Percentiles rank a stretch among this genome's conserved stretches.
These are phyloP conservation scores for Dichomitus squalens DNA, from an alignment of 1,284 basidiomycete species.

Conservation along the genomic window DNA sequence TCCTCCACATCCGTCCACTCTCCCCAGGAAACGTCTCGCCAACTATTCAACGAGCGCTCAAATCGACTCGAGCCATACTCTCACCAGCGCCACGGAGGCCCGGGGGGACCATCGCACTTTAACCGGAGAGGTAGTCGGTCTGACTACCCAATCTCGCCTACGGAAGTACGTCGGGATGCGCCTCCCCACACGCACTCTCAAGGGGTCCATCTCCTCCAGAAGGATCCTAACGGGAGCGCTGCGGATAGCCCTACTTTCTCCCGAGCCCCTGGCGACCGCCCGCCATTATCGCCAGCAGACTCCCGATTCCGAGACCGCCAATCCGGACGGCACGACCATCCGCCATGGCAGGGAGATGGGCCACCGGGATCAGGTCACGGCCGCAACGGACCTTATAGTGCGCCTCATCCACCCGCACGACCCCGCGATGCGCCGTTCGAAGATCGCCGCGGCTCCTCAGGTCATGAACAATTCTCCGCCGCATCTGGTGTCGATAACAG, in stretches of 20 bases:
- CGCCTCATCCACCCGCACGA: slow-evolving; percentile 13
- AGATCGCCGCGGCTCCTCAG: slow-evolving; percentile 27
- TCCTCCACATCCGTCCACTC: slow-evolving; percentile 47
- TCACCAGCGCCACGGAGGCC: slow-evolving; percentile 39
- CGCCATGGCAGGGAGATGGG: slow-evolving; percentile 11
- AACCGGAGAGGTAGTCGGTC: slow-evolving; percentile 47
- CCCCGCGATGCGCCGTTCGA: slow-evolving; percentile 22
- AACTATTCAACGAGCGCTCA: slow-evolving; percentile 89
- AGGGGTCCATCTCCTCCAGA: slow-evolving; percentile 54
- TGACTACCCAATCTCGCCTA: slow-evolving; percentile 44
- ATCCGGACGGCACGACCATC: slow-evolving; percentile 14
- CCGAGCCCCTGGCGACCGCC: slow-evolving; percentile 25
- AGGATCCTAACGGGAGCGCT: slow-evolving; percentile 28
- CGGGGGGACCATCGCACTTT: slow-evolving; percentile 35
- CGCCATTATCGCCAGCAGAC: slow-evolving; percentile 20
- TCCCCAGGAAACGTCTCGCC: slow-evolving; percentile 56
- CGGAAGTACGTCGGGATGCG: slow-evolving; percentile 50
- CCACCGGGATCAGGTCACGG: slow-evolving; percentile 7
- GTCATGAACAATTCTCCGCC: slow-evolving; percentile 18
- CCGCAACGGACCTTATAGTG: not conserved
- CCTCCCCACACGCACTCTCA: slow-evolving; percentile 44
- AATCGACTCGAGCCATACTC: slow-evolving; percentile 82
- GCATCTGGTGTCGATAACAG: slow-evolving; percentile 27
- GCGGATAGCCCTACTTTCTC: slow-evolving; percentile 21
- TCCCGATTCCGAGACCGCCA: slow-evolving; percentile 30